These are phyloP conservation scores for Calonectria naviculata DNA, from an alignment of 2,329 filamentous ascomycete species.

Conservation along the genomic window DNA sequence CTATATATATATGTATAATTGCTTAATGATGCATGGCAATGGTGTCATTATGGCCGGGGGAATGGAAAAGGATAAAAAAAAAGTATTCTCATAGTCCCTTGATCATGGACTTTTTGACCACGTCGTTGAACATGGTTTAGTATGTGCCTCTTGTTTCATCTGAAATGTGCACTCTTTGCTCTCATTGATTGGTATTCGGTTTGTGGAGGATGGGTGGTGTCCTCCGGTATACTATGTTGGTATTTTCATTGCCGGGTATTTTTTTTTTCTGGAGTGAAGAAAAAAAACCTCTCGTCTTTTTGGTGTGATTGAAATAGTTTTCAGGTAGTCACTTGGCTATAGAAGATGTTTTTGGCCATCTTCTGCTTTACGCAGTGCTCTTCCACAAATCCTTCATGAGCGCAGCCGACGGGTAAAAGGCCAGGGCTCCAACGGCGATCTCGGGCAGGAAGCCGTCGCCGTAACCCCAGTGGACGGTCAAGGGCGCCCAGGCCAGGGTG, in stretches of 20 bases:
- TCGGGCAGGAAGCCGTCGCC: slow-evolving; percentile 67
- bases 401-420: slow-evolving; percentile 56
- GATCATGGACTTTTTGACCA: neutral
- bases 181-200: neutral
- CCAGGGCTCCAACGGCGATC: slow-evolving; percentile 53
- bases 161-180: slow-evolving; percentile 4
- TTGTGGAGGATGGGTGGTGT: neutral
- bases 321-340: neutral
- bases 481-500: slow-evolving; percentile 81
- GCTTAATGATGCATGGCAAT: neutral
- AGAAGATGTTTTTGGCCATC: neutral
- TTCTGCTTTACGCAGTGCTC: slow-evolving; percentile 44
- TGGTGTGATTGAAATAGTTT: neutral
- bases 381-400: slow-evolving; percentile 60
- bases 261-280: neutral
- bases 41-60: slow-evolving; percentile 13
- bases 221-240: slow-evolving; percentile 4
- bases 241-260: neutral
- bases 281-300: neutral
- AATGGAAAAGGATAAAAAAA: neutral
- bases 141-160: neutral
- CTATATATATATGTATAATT: slow-evolving; percentile 18
- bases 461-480: slow-evolving; percentile 86
- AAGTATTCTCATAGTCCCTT: neutral
- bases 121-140: neutral